These are phyloP conservation scores for Xylariomycetidae sp. DNA, from an alignment of 2,329 filamentous ascomycete species.

Conservation along the genomic window DNA sequence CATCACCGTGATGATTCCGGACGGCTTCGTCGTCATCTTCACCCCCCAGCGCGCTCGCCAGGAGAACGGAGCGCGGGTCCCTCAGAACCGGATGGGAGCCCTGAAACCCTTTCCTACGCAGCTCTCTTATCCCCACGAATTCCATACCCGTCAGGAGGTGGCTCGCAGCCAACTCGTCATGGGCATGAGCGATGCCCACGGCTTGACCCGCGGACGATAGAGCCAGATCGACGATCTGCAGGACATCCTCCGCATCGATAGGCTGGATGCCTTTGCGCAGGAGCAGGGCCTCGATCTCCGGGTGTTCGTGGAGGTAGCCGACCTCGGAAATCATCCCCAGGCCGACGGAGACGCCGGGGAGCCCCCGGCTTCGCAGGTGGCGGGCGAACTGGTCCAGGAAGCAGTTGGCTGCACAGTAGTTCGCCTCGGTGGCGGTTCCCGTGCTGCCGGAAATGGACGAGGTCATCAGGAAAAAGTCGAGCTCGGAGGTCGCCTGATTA, in stretches of 20 bases:
- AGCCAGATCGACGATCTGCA: conserved; percentile 21
- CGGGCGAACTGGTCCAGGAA: conserved; percentile 32
- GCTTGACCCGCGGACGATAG: conserved; percentile 13
- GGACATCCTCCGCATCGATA: conserved; percentile 17
- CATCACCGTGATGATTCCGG: conserved; percentile 11
- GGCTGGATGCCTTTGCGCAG: conserved; percentile 14
- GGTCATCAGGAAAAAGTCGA: conserved; percentile 9
- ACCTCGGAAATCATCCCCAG: conserved; percentile 30
- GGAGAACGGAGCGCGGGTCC: conserved; percentile 15
- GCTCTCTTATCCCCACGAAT: conserved; percentile 12
- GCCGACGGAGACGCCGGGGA: conserved; percentile 16
- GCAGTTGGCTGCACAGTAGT: conserved; percentile 29
- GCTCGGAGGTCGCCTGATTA: conserved; percentile 8
- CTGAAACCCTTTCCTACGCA: conserved; percentile 15
- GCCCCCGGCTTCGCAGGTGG: conserved; percentile 19
- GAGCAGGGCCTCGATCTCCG: conserved; percentile 12
- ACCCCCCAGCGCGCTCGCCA: conserved; percentile 2
- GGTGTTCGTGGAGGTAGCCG: conserved; percentile 27
- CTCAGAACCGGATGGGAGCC: conserved; percentile 3
- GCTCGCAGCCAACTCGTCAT: conserved; percentile 6
- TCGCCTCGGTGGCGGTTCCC: conserved; percentile 26
- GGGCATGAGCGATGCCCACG: background rate
- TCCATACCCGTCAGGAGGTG: conserved; percentile 24
- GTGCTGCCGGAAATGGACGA: conserved; percentile 17
- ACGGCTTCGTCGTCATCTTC: background rate